Conservation (phyloP, 75 land plant genomes). For the Chamaecyparis obtusa region DNA sequence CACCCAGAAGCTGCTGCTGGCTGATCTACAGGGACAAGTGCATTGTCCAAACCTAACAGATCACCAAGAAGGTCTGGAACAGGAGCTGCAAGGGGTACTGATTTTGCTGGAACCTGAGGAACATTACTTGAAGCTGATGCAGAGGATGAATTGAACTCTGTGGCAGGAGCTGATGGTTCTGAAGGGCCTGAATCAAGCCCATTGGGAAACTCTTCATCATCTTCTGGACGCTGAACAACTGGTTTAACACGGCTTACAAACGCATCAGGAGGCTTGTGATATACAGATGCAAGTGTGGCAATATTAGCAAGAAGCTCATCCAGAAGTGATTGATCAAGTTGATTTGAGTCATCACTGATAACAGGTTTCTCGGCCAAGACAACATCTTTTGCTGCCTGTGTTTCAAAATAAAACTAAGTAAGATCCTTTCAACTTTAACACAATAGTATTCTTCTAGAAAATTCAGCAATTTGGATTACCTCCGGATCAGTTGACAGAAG, state of each 20-base stretch:
- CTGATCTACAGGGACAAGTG: slow-evolving; percentile 83
- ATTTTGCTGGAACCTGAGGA: slow-evolving; percentile 37
- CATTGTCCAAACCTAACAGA: slow-evolving; percentile 86
- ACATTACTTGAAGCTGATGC: slow-evolving; percentile 30
- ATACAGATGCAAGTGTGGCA: slow-evolving; percentile 97
- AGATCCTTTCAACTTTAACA: not conserved
- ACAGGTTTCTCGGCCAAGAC: slow-evolving; percentile 99
- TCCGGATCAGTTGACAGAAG: slow-evolving; percentile 99
- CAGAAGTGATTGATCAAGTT: slow-evolving; percentile 83
- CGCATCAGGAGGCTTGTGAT: slow-evolving; percentile 98
- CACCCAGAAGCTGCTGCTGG: slow-evolving; percentile 69
- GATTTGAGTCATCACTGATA: slow-evolving; percentile 97
- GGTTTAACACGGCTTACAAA: slow-evolving; percentile 94
- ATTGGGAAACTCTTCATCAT: slow-evolving; percentile 81
- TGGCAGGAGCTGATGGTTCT: slow-evolving; percentile 70
- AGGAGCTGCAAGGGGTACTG: slow-evolving; percentile 45
- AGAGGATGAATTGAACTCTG: slow-evolving; percentile 45
- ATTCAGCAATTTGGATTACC: slow-evolving; percentile 39
- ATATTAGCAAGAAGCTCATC: slow-evolving; percentile 98
- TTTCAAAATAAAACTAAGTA: not conserved
- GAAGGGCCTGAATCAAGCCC: slow-evolving; percentile 80
- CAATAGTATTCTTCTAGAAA: not conserved
- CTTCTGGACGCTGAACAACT: slow-evolving; percentile 64
- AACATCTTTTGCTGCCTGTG: slow-evolving; percentile 99
- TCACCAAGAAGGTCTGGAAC: slow-evolving; percentile 96